phyloP scores from a whole-genome alignment of 139 green algal species.

The Chlorella vulgaris region DNA sequence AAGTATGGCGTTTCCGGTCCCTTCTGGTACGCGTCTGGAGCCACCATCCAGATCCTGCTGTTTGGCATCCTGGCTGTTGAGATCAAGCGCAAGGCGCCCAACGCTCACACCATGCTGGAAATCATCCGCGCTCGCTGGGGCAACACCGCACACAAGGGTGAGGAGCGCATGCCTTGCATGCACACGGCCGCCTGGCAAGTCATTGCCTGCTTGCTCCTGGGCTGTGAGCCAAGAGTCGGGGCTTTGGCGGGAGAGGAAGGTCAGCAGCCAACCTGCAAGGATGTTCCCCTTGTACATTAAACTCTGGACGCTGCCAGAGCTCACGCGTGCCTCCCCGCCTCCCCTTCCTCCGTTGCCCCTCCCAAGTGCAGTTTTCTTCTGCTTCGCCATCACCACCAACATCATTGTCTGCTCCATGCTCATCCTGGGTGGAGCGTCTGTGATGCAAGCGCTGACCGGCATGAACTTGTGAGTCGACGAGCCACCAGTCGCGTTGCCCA shows the following conservation, averaged over 20 bases:
- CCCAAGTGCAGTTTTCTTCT: slow-evolving; percentile 64
- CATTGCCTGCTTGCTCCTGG: too few relatives aligned
- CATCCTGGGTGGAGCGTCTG: slow-evolving; percentile 86
- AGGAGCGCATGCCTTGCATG: neutral
- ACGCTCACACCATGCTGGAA: slow-evolving; percentile 91
- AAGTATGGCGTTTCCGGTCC: slow-evolving; percentile 61
- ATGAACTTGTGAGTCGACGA: slow-evolving; percentile 24
- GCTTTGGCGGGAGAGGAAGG: too few relatives aligned
- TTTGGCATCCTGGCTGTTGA: slow-evolving; percentile 95
- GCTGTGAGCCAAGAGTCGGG: too few relatives aligned
- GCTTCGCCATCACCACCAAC: slow-evolving; percentile 84
- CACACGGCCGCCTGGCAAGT: too few relatives aligned
- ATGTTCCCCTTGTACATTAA: too few relatives aligned
- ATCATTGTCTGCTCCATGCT: slow-evolving; percentile 93
- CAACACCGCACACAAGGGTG: slow-evolving; percentile 65
- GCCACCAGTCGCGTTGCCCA: too few relatives aligned
- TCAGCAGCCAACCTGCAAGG: too few relatives aligned
- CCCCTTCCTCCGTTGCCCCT: too few relatives aligned
- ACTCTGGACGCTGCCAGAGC: too few relatives aligned
- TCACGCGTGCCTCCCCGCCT: too few relatives aligned
- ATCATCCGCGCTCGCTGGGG: slow-evolving; percentile 69
- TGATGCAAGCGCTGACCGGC: slow-evolving; percentile 85
- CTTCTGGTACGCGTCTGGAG: slow-evolving; percentile 85
- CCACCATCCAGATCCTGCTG: slow-evolving; percentile 93
- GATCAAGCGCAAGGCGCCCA: slow-evolving; percentile 94